A percentile compares a stretch with the other conserved stretches of the same genome.
Evolutionary conservation across 768 basidiomycete species (phyloP).

Genomic region (Dioszegia crocea): DNA sequence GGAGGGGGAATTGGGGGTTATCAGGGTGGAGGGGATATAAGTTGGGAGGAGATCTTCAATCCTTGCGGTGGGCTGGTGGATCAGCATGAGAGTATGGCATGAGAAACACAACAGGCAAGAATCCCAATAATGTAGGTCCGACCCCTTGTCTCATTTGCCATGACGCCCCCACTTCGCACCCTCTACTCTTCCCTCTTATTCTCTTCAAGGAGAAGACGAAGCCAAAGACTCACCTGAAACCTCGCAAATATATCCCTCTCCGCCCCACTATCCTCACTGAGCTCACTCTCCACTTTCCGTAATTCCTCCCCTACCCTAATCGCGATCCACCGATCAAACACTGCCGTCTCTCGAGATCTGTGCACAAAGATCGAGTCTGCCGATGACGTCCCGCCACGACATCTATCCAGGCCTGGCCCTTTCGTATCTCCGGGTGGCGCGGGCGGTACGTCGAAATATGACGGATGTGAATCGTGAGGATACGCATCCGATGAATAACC

Average conservation of each 20-base stretch:
- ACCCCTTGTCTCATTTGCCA: no score
- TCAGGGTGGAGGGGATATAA: conserved; percentile 17
- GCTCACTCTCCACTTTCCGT: conserved; percentile 27
- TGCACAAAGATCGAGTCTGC: conserved; percentile 13
- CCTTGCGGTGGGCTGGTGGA: conserved; percentile 27
- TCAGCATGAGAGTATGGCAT: not conserved
- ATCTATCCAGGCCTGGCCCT: no score
- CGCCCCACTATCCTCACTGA: conserved; percentile 30
- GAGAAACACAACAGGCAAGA: no score
- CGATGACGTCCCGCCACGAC: no score
- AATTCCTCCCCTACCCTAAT: conserved; percentile 32
- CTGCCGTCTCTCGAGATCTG: conserved; percentile 29
- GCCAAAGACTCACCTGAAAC: conserved; percentile 27
- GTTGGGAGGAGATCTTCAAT: conserved; percentile 36
- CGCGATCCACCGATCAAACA: conserved; percentile 41
- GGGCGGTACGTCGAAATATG: not conserved
- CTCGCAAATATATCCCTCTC: conserved; percentile 26
- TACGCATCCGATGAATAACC: conserved; percentile 27
- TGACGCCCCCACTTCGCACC: no score
- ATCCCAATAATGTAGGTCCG: no score
- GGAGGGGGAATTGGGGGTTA: not conserved
- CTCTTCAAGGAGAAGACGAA: not conserved
- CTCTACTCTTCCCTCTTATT: no score
- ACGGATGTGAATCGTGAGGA: conserved; percentile 22
- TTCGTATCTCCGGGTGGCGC: no score